These are phyloP conservation scores for Populus tomentosa DNA, from an alignment of 441 rosid genomes.

Conservation along the genomic window DNA sequence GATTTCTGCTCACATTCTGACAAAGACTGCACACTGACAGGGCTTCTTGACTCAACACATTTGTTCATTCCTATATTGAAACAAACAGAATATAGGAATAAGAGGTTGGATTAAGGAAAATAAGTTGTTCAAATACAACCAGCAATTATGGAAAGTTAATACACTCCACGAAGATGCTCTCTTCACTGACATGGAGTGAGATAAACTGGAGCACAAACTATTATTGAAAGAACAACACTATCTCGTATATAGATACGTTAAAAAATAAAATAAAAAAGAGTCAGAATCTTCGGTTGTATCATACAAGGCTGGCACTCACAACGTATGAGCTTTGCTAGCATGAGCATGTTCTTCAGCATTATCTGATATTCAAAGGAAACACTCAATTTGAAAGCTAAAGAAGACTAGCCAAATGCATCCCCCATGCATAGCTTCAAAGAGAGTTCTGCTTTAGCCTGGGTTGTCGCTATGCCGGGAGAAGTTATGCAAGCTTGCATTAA, in stretches of 20 bases:
- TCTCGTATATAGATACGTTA: background rate
- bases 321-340: background rate
- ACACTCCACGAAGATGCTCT: background rate
- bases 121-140: background rate
- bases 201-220: background rate
- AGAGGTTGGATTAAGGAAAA: background rate
- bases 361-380: background rate
- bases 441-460: background rate
- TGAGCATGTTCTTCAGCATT: background rate
- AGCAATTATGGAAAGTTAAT: background rate
- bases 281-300: background rate
- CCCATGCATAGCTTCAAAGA: background rate
- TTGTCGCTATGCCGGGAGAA: too few relatives aligned
- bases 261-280: background rate
- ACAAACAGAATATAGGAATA: background rate
- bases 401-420: background rate
- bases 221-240: background rate
- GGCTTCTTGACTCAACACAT: constrained; percentile 39
- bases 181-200: background rate
- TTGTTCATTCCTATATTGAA: constrained; percentile 32
- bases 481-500: background rate
- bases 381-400: background rate
- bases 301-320: background rate
- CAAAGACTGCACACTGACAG: constrained; percentile 34
- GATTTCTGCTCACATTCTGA: constrained; percentile 33